These are phyloP conservation scores for Leucocoprinus sp. DNA, from an alignment of 768 basidiomycete genomes.

Conservation along the genomic window DNA sequence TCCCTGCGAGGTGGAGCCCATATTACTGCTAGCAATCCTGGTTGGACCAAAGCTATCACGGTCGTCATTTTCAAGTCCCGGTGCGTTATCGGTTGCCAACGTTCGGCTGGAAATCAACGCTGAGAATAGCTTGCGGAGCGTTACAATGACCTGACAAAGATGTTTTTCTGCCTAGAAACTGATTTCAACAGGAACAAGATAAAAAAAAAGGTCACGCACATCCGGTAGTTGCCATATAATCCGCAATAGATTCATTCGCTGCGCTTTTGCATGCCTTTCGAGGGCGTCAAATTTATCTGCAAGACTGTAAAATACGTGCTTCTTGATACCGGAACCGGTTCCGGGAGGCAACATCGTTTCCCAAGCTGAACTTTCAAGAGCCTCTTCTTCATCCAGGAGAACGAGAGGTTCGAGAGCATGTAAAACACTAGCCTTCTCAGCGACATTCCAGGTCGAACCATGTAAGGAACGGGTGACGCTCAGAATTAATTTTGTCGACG, in stretches of 20 bases:
- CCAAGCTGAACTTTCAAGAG: conserved; percentile 21
- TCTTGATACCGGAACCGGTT: conserved; percentile 53
- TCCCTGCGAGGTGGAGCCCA: conserved; percentile 20
- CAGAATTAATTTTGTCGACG: conserved; percentile 43
- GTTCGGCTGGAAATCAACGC: conserved; percentile 14
- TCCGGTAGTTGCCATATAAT: conserved; percentile 63
- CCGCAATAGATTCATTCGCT: conserved; percentile 39
- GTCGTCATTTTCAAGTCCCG: conserved; percentile 31
- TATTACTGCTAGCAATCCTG: conserved; percentile 28
- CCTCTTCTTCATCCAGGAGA: conserved; percentile 18
- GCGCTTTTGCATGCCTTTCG: conserved; percentile 11
- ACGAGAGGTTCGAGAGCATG: conserved; percentile 61
- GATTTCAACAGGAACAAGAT: background rate
- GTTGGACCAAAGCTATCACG: conserved; percentile 51
- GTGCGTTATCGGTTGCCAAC: conserved; percentile 15
- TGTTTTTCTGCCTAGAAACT: conserved; percentile 44
- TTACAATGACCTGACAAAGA: conserved; percentile 22
- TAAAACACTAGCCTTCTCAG: conserved; percentile 60
- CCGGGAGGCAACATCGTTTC: conserved; percentile 41
- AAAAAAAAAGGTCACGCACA: conserved; percentile 33
- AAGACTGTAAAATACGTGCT: conserved; percentile 35
- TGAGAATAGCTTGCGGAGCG: conserved; percentile 33
- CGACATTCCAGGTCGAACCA: conserved; percentile 41
- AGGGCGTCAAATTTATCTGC: conserved; percentile 19
- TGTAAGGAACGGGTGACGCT: conserved; percentile 31